These are phyloP conservation scores for Fusarium kyushuense DNA, from an alignment of 2,329 filamentous ascomycete species.

Conservation along the genomic window DNA sequence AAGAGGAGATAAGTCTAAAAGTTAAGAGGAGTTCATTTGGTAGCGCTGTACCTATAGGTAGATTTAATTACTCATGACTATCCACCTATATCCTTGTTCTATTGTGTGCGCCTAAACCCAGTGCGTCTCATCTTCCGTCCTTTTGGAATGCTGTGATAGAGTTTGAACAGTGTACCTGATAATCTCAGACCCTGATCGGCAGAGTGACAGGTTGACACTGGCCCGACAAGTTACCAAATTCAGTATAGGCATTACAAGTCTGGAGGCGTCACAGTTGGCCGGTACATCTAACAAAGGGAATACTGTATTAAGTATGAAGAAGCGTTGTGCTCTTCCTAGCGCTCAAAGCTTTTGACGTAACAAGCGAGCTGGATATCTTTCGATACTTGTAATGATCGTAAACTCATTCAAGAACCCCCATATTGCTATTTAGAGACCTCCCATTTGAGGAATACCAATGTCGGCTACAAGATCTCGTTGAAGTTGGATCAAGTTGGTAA, in stretches of 20 bases:
- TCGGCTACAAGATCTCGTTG: rapidly evolving
- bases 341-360: not conserved
- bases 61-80: constrained; percentile 36
- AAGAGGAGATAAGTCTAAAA: constrained; percentile 40
- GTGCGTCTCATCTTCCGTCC: not conserved
- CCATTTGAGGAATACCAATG: not conserved
- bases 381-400: not conserved
- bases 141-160: too few species aligned
- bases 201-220: too few species aligned
- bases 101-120: not conserved
- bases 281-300: not conserved
- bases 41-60: constrained; percentile 38
- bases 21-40: constrained; percentile 29
- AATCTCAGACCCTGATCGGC: too few species aligned
- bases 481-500: not conserved
- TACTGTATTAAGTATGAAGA: constrained; percentile 12
- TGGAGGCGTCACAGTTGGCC: not conserved
- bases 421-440: not conserved
- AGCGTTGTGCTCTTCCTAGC: not conserved
- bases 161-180: too few species aligned
- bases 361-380: not conserved
- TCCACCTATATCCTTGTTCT: not conserved
- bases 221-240: too few species aligned
- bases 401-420: not conserved
- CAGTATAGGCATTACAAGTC: too few species aligned